Percentiles rank a stretch among this genome's conserved stretches.
These are phyloP conservation scores for Phoma sp. DNA, from an alignment of 2,329 filamentous ascomycete species.

Conservation along the genomic window DNA sequence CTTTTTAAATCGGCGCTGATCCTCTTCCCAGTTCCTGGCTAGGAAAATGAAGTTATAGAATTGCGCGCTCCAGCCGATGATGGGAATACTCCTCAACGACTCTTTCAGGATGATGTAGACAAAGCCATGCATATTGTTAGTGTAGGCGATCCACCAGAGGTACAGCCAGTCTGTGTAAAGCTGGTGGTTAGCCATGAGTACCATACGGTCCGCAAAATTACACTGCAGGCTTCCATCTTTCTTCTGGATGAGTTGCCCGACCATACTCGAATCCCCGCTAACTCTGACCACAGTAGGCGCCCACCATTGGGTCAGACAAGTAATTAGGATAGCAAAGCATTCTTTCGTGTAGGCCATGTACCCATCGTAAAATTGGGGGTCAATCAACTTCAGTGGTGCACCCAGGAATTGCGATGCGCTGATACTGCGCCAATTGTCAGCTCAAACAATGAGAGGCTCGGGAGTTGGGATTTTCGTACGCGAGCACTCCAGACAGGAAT, in stretches of 20 bases:
- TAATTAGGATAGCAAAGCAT: conserved; percentile 78
- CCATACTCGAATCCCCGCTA: conserved; percentile 81
- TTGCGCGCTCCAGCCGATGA: conserved; percentile 81
- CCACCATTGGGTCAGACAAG: conserved; percentile 84
- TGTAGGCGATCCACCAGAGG: conserved; percentile 93
- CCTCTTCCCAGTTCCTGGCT: conserved; percentile 84
- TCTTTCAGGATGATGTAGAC: conserved; percentile 92
- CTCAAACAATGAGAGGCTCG: neutral
- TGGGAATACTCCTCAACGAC: conserved; percentile 78
- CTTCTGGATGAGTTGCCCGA: conserved; percentile 73
- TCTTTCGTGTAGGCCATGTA: conserved; percentile 90
- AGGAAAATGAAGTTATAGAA: conserved; percentile 92
- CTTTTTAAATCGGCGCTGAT: conserved; percentile 76
- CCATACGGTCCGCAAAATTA: conserved; percentile 78
- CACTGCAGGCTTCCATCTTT: conserved; percentile 76
- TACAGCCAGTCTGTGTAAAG: conserved; percentile 93
- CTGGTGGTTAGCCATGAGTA: conserved; percentile 86
- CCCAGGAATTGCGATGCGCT: conserved; percentile 77
- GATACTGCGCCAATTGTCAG: conserved; percentile 47
- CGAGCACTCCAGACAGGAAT: conserved; percentile 57
- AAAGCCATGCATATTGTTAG: conserved; percentile 80
- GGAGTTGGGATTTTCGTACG: conserved; percentile 37
- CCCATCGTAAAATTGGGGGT: conserved; percentile 78
- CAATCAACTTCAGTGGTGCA: conserved; percentile 74
- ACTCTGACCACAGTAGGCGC: conserved; percentile 82